Base-by-base conservation (phyloP, 163 green algal genomes). In the Chloromonas sp. region DNA sequence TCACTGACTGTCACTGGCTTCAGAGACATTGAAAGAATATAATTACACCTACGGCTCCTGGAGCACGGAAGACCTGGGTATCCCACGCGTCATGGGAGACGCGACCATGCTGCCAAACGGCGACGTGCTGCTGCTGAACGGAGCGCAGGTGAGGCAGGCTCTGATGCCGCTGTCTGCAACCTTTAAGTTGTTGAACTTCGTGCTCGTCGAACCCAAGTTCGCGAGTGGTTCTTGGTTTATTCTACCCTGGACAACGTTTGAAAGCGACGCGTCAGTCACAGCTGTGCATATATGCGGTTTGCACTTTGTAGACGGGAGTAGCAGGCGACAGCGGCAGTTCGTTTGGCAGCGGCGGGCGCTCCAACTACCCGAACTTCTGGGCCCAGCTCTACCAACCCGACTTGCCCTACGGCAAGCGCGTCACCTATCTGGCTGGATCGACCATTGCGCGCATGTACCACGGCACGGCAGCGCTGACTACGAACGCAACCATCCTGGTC, bases 401-500 rank as follows among this genome's bases (percentile, higher is more conserved):
- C 5, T n/a, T 59, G 58, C 83, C 81, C 13, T 36, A 62, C 66
- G 83, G 83, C 83, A 82, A 61, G 0, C 86, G 86, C 81, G 84
- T 79, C 62, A 85, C 81, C n/a, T 74, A 57, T 1, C 62, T 87
- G 62, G 71, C 83, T 2, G 66, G 70, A 61, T 81, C 70, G 60
- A 78, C 79, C 60, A 89, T 89, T 60, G 79, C 83, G 14, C 86
- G 86, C 57, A 85, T 89, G 83, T 89, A 89, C 86, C 86, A 89
- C 83, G 83, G 70, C 58, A 87, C 84, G 0, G 86, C 86, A 14
- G 60, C 36, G 0, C 79, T 89, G 2, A 89, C 86, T 14, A 85
- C 71, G 57, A 83, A 89, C 83, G 86, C 82, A 66, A 86, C 86
- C 14, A 77, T 89, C 14, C 3, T 89, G 0, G 86, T 89, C 58